Conservation (phyloP, 1,284 basidiomycete genomes). For the Athelia psychrophila region DNA sequence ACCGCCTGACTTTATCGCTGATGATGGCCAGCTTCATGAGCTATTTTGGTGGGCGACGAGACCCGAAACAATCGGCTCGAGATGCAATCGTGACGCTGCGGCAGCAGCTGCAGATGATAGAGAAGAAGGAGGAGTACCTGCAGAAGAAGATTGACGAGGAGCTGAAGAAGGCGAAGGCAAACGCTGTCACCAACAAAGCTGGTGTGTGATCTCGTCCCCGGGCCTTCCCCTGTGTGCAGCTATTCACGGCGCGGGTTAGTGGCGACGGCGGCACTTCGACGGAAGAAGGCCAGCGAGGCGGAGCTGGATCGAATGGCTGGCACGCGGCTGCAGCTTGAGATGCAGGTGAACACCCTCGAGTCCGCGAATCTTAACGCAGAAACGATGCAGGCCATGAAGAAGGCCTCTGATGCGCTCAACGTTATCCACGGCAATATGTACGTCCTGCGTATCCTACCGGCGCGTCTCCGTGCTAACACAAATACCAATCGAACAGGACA, state of each 20-base stretch:
- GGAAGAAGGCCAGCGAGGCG: slow-evolving; percentile 90
- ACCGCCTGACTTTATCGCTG: slow-evolving; percentile 7
- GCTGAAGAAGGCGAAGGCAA: slow-evolving; percentile 86
- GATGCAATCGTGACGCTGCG: slow-evolving; percentile 87
- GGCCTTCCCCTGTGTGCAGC: not conserved
- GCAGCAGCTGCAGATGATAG: slow-evolving; percentile 91
- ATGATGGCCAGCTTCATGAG: slow-evolving; percentile 90
- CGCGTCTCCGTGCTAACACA: slow-evolving; percentile 3
- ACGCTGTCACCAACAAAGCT: slow-evolving; percentile 92
- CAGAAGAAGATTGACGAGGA: slow-evolving; percentile 98
- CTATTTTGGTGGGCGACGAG: slow-evolving; percentile 77
- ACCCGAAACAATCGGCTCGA: slow-evolving; percentile 76
- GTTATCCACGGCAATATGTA: slow-evolving; percentile 91
- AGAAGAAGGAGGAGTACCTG: slow-evolving; percentile 99
- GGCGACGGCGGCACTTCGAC: slow-evolving; percentile 88
- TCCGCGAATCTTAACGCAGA: slow-evolving; percentile 98
- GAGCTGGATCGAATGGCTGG: slow-evolving; percentile 89
- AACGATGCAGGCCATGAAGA: slow-evolving; percentile 98
- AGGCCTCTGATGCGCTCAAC: slow-evolving; percentile 89
- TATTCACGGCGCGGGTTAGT: slow-evolving; percentile 39
- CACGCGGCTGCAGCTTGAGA: slow-evolving; percentile 90
- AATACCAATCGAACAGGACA: slow-evolving; percentile 51
- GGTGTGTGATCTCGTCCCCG: slow-evolving; percentile 56
- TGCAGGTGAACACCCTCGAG: slow-evolving; percentile 97
- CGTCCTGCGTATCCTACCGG: slow-evolving; percentile 32